Conservation (phyloP, 2,329 filamentous ascomycete genomes). For the Tolypocladium album region DNA sequence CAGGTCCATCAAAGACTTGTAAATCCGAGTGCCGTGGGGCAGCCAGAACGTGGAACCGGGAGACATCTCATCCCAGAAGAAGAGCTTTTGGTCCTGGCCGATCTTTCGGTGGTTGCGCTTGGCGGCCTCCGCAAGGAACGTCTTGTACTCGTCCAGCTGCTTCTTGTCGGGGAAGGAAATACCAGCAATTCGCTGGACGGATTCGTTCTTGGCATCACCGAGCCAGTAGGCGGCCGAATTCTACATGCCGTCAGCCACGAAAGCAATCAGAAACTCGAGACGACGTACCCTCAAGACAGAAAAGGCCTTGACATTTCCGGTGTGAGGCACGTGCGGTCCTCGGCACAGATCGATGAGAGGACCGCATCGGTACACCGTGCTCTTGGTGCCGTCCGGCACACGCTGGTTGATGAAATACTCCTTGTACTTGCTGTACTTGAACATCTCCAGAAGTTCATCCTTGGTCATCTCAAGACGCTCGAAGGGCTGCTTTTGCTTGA, state of each 20-base stretch:
- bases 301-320: conserved; percentile 88
- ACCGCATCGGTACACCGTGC: conserved; percentile 90
- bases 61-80: conserved; percentile 93
- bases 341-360: conserved; percentile 91
- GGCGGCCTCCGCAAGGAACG: conserved; percentile 94
- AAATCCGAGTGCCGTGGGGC: conserved; percentile 85
- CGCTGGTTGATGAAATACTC: conserved; percentile 74
- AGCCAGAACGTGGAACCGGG: conserved; percentile 89
- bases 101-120: conserved; percentile 94
- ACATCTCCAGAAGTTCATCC: conserved; percentile 86
- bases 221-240: conserved; percentile 74
- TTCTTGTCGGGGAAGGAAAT: conserved; percentile 96
- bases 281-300: conserved; percentile 64
- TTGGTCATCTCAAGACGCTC: conserved; percentile 84
- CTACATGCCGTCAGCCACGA: conserved; percentile 37
- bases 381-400: conserved; percentile 73
- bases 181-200: conserved; percentile 91
- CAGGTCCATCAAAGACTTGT: conserved; percentile 76
- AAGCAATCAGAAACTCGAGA: not conserved
- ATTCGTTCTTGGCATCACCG: conserved; percentile 87
- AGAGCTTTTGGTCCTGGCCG: conserved; percentile 90
- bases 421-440: conserved; percentile 97
- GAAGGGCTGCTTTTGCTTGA: conserved; percentile 95
- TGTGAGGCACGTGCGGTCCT: conserved; percentile 87
- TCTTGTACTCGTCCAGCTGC: conserved; percentile 82